These are phyloP conservation scores for Rhododendron vialii DNA, from an alignment of 148 eudicot species.

Conservation along the genomic window DNA sequence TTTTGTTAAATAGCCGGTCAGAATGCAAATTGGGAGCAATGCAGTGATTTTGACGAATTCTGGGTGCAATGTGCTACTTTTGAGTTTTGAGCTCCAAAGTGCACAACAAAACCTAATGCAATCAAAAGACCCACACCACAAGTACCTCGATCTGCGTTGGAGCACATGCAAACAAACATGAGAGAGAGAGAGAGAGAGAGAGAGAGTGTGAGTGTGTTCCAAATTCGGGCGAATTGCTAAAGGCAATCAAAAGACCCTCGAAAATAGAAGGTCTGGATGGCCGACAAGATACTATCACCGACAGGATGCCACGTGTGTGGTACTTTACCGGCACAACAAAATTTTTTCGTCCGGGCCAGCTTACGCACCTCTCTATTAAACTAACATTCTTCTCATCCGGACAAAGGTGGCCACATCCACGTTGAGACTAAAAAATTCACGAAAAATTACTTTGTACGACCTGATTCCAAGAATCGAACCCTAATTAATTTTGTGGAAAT, in stretches of 20 bases:
- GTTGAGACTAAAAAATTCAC: no score
- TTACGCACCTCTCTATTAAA: no score
- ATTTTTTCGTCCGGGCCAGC: fast-evolving
- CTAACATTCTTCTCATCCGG: no score
- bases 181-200: slow-evolving; percentile 1
- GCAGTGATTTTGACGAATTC: not conserved
- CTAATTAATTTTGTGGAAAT: no score
- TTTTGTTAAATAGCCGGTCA: not conserved
- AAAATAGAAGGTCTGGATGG: no score
- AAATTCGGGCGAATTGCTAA: not conserved
- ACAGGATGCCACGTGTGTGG: no score
- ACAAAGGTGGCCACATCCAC: no score
- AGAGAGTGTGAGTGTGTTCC: not conserved
- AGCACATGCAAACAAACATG: not conserved
- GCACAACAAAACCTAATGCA: not conserved
- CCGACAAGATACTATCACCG: no score
- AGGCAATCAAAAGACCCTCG: slow-evolving; percentile 5
- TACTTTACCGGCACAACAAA: no score
- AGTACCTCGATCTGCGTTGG: not conserved
- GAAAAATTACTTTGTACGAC: no score
- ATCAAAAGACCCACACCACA: not conserved
- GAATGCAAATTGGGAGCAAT: not conserved
- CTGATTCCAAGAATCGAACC: no score
- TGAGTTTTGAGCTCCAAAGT: not conserved
- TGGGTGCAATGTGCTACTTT: not conserved